Evolutionary conservation across 1,284 basidiomycete genomes (phyloP).

Genomic region (Peniophora sp.): DNA sequence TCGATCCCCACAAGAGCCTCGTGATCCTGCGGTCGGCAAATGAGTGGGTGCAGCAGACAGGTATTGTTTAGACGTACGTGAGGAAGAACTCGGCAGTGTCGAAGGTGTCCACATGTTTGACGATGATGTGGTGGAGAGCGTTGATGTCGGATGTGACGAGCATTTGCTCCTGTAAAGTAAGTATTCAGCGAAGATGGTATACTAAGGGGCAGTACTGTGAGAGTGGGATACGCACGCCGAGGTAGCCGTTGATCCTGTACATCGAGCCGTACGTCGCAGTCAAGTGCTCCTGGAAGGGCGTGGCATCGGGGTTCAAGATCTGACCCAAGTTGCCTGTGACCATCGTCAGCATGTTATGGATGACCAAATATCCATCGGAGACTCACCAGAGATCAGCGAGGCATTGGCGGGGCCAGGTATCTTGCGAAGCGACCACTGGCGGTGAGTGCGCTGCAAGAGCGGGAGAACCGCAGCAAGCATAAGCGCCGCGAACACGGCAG

Average conservation of each 20-base stretch:
- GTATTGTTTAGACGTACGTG: slow-evolving; percentile 26
- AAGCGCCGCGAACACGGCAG: no score
- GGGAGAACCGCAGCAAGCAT: background rate
- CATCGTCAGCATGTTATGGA: background rate
- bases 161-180: slow-evolving; percentile 11
- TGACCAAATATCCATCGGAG: background rate
- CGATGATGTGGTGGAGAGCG: slow-evolving; percentile 17
- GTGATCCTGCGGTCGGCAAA: slow-evolving; percentile 13
- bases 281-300: background rate
- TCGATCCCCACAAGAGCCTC: slow-evolving; percentile 15
- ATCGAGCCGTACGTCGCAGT: background rate
- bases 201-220: background rate
- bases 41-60: slow-evolving; percentile 6
- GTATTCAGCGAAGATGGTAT: background rate
- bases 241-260: background rate
- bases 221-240: background rate
- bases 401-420: background rate
- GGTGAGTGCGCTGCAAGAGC: background rate
- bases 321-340: background rate
- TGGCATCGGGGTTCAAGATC: background rate
- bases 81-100: slow-evolving; percentile 25
- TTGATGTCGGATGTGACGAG: slow-evolving; percentile 18
- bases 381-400: background rate
- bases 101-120: slow-evolving; percentile 18
- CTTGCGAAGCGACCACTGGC: background rate